Evolutionary conservation across 352 stramenopile genomes (phyloP), one percentile per base, ranked within the genome.

Genomic region (Globisporangium solare): DNA sequence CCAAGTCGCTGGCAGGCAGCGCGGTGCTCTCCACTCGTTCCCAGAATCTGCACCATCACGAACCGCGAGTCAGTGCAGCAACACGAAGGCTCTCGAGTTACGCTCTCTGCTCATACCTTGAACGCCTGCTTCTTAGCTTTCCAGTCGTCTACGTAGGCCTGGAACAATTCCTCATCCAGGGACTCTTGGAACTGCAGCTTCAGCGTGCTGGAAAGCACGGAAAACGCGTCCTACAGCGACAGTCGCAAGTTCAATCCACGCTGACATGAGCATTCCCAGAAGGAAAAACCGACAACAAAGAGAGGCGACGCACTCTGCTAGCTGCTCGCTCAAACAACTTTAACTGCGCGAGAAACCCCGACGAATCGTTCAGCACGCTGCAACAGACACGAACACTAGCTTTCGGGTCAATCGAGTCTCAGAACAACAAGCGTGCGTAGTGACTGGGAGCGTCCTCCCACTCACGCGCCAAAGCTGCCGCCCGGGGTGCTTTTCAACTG

Each of bases 101-200:
- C 7, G 27, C 10, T 35, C 27, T 11, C 7, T 10, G n/a, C 27
- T 46, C 42, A n/a, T 51, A 80, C 73, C 70, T 73, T 53, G 22
- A 76, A 31, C 15, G 50, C 42, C 3, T 58, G 49, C 13, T 53
- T 48, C 49, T 76, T 76, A 41, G 60, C 45, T 8, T 47, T 69
- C 75, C 69, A 85, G 48, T 88, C 77, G 14, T 68, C 46, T 7
- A 79, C 50, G 46, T 88, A 83, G 7, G 75, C 78, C 20, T 68
- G 60, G 47, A 88, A 86, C 12, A 88, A 53, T 42, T 88, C 75
- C 42, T 79, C 65, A 35, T 88, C 78, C 18, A 88, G 47, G 3
- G 56, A 66, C 17, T 79, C 70, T 12, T 65, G 53, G 22, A 86
- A 88, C 50, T 86, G 69, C 31, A 88, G 47, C 62, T 86, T 88